Evolutionary conservation across 768 basidiomycete species (phyloP).

Genomic region (Chlorophyllum brunneum): DNA sequence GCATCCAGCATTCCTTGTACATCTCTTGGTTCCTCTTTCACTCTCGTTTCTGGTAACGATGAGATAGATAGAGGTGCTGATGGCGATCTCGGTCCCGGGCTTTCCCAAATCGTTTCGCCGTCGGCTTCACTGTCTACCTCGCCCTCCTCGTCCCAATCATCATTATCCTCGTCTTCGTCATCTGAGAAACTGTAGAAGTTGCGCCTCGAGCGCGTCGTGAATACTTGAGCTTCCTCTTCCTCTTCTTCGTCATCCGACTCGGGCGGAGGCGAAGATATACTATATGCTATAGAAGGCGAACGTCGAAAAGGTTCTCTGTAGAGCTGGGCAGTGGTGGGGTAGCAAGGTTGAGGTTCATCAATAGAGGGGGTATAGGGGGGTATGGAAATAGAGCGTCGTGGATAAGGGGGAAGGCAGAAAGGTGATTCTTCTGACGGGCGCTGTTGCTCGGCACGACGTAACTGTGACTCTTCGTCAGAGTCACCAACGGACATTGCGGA

Average conservation of each 20-base stretch:
- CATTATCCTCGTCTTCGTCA: conserved; percentile 20
- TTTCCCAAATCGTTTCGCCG: conserved; percentile 58
- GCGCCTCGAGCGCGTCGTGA: conserved; percentile 33
- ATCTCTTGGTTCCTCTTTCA: conserved; percentile 62
- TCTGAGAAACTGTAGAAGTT: conserved; percentile 26
- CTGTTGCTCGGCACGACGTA: conserved; percentile 13
- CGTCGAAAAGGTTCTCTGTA: conserved; percentile 37
- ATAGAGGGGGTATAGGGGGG: conserved; percentile 49
- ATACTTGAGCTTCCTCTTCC: conserved; percentile 39
- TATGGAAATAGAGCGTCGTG: conserved; percentile 54
- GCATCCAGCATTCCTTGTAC: conserved; percentile 63
- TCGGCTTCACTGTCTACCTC: conserved; percentile 55
- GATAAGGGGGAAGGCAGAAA: conserved; percentile 53
- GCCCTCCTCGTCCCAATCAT: conserved; percentile 39
- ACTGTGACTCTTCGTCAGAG: conserved; percentile 32
- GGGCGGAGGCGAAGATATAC: conserved; percentile 64
- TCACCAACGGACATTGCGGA: conserved; percentile 41
- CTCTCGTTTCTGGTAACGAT: conserved; percentile 27
- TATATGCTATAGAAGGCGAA: conserved; percentile 56
- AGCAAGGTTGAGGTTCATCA: conserved; percentile 31
- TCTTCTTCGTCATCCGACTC: conserved; percentile 61
- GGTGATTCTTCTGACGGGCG: conserved; percentile 32
- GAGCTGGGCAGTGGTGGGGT: conserved; percentile 21
- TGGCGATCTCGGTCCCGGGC: conserved; percentile 60
- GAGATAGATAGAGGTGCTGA: conserved; percentile 42